Evolutionary conservation across 495 filamentous ascomycete species (phyloP), one percentile per base, ranked within the genome.

Genomic region (Penicillium bialowiezense): DNA sequence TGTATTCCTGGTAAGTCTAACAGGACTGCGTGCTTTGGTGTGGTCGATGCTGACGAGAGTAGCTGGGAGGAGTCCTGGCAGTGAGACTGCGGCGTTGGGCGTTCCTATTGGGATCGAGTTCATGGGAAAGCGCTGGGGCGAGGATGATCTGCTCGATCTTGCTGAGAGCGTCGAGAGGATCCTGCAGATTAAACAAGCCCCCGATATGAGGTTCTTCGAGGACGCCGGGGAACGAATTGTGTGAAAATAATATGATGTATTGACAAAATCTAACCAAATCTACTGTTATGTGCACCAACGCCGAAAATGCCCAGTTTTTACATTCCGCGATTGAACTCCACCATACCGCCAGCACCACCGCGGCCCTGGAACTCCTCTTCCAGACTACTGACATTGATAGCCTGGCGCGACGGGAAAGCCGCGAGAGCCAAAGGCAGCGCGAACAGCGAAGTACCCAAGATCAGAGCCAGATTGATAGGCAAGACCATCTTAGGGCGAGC

Each of bases 311-410:
- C 19, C 23, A 33, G 21, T 21, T 15, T 38, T 69, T 74, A 95
- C 58, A 96, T 93, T 2, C 91, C 91, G 48, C 91, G 77, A 63
- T 97, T 96, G 61, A 97, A 97, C 60, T 88, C 89, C 7, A 97
- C 88, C 78, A 86, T 72, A 0, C 85, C 89, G 15, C 74, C 77
- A 38, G 83, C 71, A 0, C 89, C 90, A n/a, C 87, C 89, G 40
- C 77, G 76, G 1, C 79, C 83, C 70, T 82, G 82, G 64, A 98
- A 96, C 70, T 96, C 85, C 55, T 84, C 69, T 75, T 97, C 93
- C 35, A 98, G 62, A 14, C 70, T 82, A 7, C 74, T 71, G 0
- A 87, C 90, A 47, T 72, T 78, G 17, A 95, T 86, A 41, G 76
- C 77, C 75, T 98, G 91, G 46, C 89, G 73, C 74, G 95, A 89